A percentile compares a stretch with the other conserved stretches of the same genome.
These are phyloP conservation scores for Peziza echinospora DNA, from an alignment of 495 filamentous ascomycete species.

Conservation along the genomic window DNA sequence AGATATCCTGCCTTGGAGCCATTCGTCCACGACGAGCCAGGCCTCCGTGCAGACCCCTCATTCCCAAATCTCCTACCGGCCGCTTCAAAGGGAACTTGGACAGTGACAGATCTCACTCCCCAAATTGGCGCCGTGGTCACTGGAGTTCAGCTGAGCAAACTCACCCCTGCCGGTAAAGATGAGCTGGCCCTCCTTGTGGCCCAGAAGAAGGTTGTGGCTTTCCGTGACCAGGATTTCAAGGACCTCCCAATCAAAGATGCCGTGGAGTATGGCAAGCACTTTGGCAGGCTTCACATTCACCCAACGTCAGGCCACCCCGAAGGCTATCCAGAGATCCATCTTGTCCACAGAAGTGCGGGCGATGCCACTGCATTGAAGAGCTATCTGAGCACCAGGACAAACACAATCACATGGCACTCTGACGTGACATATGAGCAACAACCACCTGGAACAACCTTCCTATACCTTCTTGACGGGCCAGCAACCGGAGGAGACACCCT, in stretches of 20 bases:
- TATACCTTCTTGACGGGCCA: conserved; percentile 45
- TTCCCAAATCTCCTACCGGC: conserved; percentile 51
- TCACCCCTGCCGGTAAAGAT: conserved; percentile 48
- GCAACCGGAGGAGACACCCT: conserved; percentile 53
- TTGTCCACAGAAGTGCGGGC: conserved; percentile 52
- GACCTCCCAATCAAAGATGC: conserved; percentile 48
- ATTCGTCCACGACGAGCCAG: conserved; percentile 52
- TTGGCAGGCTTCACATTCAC: conserved; percentile 63
- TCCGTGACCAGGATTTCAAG: conserved; percentile 59
- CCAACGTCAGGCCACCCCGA: conserved; percentile 51
- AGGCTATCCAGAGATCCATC: conserved; percentile 51
- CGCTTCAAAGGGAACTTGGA: conserved; percentile 24
- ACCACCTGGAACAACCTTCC: conserved; percentile 67
- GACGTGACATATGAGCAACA: conserved; percentile 68
- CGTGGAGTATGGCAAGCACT: conserved; percentile 52
- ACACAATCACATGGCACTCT: conserved; percentile 57
- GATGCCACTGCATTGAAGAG: conserved; percentile 33
- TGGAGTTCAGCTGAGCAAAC: conserved; percentile 52
- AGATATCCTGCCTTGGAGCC: conserved; percentile 33
- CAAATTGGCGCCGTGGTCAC: conserved; percentile 54
- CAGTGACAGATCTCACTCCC: conserved; percentile 40
- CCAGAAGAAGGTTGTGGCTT: conserved; percentile 59
- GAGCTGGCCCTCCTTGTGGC: conserved; percentile 61
- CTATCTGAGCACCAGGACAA: conserved; percentile 42
- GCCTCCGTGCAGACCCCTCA: conserved; percentile 43